A percentile compares a stretch with the other conserved stretches of the same genome.
Conservation (phyloP, 345 rosid genomes). For the Citrus mangshanensis region DNA sequence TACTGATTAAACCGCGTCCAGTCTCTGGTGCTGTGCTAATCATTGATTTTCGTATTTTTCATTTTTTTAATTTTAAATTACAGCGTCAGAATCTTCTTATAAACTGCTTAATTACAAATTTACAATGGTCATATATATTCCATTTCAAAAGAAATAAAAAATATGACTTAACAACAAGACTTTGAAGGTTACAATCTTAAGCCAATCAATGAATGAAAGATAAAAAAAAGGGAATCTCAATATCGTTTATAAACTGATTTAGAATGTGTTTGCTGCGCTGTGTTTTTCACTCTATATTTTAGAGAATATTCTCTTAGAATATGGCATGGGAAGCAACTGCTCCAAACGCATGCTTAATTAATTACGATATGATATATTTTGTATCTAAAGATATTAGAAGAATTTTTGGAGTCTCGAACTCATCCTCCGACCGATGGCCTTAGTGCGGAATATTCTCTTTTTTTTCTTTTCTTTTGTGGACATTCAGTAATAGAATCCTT, state of each 20-base stretch:
- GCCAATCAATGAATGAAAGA: neutral
- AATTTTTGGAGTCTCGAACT: too few species aligned
- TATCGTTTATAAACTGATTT: neutral
- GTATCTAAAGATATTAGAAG: too few species aligned
- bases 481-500: neutral
- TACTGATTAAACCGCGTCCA: slow-evolving; percentile 15
- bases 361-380: too few species aligned
- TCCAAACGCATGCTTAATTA: too few species aligned
- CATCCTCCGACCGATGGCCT: too few species aligned
- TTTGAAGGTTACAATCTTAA: neutral
- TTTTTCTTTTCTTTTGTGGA: too few species aligned
- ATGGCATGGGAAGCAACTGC: rapidly evolving
- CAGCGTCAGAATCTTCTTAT: neutral
- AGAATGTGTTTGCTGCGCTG: rapidly evolving
- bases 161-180: neutral
- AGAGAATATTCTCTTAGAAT: too few species aligned
- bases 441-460: too few species aligned
- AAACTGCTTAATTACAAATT: neutral
- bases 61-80: neutral
- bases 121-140: neutral
- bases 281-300: too few species aligned
- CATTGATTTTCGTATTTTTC: neutral
- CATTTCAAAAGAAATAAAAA: neutral
- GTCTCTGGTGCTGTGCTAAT: slow-evolving; percentile 11
- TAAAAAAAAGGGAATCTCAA: rapidly evolving